Evolutionary conservation across 345 rosid genomes (phyloP), one percentile per base, ranked within the genome.

Genomic region (Citrus mangshanensis): DNA sequence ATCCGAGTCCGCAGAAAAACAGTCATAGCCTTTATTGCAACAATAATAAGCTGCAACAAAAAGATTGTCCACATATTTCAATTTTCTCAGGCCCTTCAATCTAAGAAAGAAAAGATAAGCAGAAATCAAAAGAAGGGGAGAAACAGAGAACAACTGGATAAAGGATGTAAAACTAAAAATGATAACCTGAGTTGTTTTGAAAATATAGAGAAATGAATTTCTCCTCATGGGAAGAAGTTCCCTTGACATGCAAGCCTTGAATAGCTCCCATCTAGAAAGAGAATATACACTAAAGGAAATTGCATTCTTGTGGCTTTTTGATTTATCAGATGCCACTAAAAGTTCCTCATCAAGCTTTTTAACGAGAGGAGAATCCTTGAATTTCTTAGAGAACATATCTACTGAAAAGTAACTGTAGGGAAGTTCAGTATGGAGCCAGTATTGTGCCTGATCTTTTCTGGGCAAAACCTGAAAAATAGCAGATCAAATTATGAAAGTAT

Each of bases 1-100:
- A 88, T 73, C 84, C 88, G 87, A 21, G 86, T 85, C 49, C 90
- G 78, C 30, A 86, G 42, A 30, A 91, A 85, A 18, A 84, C 81
- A n/a, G 92, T 91, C 89, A 86, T 89, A 8, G 90, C 77, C 25
- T 89, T 68, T 9, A 28, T 35, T 34, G 69, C 69, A 19, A 65
- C 2, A 6, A 35, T 21, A 19, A 65, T 34, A 34, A 65, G 25
- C 69, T 34, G 69, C 9, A 65, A 25, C 3, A 34, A 21, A 65
- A 19, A 64, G 58, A 54, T 54, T 54, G 2, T 19, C 22, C 58
- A 54, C 7, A 18, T 18, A 5, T 54, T 54, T 5, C 22, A 54
- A 16, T 54, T 54, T 54, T 21, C 3, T 19, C 12, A 18, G 22
- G 58, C 22, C 22, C 22, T 51, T 62, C 9, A 30, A 63, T 13